Conservation (phyloP, 352 stramenopile species). For the Blastocystis sp. region DNA sequence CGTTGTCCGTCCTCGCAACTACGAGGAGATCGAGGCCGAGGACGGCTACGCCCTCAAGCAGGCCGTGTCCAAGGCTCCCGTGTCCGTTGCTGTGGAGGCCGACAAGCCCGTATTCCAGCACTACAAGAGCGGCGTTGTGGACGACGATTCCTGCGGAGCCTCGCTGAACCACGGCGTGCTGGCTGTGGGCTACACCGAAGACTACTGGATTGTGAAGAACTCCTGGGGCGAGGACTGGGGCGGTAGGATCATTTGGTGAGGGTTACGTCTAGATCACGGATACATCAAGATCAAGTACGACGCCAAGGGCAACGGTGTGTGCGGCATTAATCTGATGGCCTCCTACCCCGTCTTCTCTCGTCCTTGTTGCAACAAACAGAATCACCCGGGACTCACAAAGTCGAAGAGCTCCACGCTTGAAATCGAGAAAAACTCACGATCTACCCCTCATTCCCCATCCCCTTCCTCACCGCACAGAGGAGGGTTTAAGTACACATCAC, state of each 20-base stretch:
- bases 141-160: constrained; percentile 79
- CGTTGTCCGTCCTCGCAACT: constrained; percentile 80
- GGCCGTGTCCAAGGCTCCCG: constrained; percentile 86
- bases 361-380: background rate
- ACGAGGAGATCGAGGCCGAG: constrained; percentile 81
- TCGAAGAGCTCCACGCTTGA: constrained; percentile 58
- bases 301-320: constrained; percentile 78
- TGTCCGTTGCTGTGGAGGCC: constrained; percentile 88
- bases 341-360: constrained; percentile 78
- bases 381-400: constrained; percentile 31
- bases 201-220: constrained; percentile 94
- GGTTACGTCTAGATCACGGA: constrained; percentile 74
- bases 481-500: constrained; percentile 56
- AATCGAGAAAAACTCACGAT: constrained; percentile 65
- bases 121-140: constrained; percentile 89
- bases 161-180: constrained; percentile 94
- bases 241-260: constrained; percentile 70
- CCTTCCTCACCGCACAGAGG: constrained; percentile 41
- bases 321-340: constrained; percentile 81
- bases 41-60: constrained; percentile 82
- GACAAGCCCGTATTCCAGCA: constrained; percentile 90
- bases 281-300: constrained; percentile 87
- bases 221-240: constrained; percentile 89
- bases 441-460: background rate
- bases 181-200: constrained; percentile 86